Percentiles rank a stretch among this genome's conserved stretches.
Conservation (phyloP, 129 eudicot genomes). For the Artemisia argyi region DNA sequence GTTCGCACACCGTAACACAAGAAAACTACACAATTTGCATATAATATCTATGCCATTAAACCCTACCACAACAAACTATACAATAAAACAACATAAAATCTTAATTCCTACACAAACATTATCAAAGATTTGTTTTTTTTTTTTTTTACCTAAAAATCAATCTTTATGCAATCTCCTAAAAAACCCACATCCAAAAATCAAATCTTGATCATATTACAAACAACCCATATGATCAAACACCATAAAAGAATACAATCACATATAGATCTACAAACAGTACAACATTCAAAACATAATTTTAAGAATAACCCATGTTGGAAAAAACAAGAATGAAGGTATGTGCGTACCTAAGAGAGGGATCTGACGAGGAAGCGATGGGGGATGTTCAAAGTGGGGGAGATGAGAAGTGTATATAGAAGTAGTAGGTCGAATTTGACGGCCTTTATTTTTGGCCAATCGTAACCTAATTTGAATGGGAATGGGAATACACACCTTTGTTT, state of each 20-base stretch:
- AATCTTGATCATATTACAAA: background rate
- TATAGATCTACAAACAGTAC: slow-evolving; percentile 18
- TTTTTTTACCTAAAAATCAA: too few species aligned
- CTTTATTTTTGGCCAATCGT: slow-evolving; percentile 23
- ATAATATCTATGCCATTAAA: too few species aligned
- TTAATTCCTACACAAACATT: background rate
- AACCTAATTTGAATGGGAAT: slow-evolving; percentile 13
- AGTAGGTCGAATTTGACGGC: slow-evolving; percentile 30
- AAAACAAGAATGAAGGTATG: background rate
- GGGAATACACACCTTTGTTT: too few species aligned
- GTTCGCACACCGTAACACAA: too few species aligned
- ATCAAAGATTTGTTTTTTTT: background rate
- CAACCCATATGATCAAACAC: background rate
- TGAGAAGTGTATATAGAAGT: background rate
- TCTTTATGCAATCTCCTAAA: background rate
- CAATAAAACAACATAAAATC: too few species aligned
- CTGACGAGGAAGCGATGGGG: slow-evolving; percentile 8
- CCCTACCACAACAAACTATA: too few species aligned
- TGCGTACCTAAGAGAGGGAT: slow-evolving; percentile 25
- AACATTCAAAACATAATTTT: background rate
- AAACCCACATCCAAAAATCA: slow-evolving; percentile 5
- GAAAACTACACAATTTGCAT: too few species aligned
- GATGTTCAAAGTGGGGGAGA: background rate
- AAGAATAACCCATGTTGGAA: background rate
- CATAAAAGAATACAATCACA: background rate